phyloP scores from a whole-genome alignment of 352 stramenopile genomes.

The Aphanomyces astaci region DNA sequence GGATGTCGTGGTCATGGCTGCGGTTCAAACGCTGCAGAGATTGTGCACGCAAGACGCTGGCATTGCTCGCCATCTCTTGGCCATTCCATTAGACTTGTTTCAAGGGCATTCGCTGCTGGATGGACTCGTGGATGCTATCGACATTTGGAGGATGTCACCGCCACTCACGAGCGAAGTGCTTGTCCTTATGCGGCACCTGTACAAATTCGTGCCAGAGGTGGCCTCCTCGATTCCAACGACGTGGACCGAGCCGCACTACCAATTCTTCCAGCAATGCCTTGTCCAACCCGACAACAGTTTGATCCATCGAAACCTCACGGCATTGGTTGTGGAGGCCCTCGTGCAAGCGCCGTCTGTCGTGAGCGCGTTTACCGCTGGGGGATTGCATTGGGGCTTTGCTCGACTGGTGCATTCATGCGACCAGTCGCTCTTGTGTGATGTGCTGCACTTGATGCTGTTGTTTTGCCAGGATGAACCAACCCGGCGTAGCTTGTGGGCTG shows the following conservation, averaged over 20 bases:
- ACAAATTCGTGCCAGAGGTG: background rate
- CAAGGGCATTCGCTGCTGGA: background rate
- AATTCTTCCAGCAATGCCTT: background rate
- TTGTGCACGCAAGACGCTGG: background rate
- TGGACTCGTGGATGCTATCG: background rate
- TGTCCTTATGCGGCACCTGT: constrained; percentile 2
- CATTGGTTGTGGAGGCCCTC: background rate
- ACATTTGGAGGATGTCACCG: constrained; percentile 2
- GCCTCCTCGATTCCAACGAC: background rate
- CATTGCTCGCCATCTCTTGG: background rate
- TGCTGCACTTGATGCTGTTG: background rate
- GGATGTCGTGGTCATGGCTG: background rate
- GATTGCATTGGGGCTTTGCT: constrained; percentile 11
- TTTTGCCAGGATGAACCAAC: constrained; percentile 9
- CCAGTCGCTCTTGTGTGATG: background rate
- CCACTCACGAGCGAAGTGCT: background rate
- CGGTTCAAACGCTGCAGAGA: background rate
- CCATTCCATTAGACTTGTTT: background rate
- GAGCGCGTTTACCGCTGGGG: background rate
- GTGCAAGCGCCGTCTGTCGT: background rate
- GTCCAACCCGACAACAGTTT: background rate
- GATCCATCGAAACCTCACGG: background rate
- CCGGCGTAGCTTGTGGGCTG: background rate
- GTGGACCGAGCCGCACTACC: background rate
- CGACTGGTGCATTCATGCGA: background rate